Conservation (phyloP, 352 stramenopile species). For the Globisporangium sylvaticum region DNA sequence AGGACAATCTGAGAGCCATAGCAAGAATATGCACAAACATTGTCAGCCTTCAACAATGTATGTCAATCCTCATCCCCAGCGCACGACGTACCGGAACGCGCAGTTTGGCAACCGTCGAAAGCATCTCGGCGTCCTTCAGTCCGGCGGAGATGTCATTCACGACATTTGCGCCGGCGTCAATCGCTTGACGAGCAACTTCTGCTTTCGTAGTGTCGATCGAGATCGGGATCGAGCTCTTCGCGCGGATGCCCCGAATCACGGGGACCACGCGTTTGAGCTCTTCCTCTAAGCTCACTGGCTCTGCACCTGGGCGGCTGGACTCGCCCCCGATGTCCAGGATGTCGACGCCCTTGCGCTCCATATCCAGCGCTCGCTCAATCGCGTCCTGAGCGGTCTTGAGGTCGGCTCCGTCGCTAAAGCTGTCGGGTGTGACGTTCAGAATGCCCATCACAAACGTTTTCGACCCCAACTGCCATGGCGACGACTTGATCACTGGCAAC, state of each 20-base stretch:
- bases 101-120: constrained; percentile 79
- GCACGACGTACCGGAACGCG: constrained; percentile 63
- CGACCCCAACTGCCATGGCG: constrained; percentile 38
- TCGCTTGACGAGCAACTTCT: constrained; percentile 82
- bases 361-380: constrained; percentile 81
- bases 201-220: constrained; percentile 97
- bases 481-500: constrained; percentile 42
- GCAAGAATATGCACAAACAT: not conserved
- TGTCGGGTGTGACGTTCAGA: constrained; percentile 98
- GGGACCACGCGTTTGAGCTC: constrained; percentile 92
- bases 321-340: constrained; percentile 99
- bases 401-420: constrained; percentile 88
- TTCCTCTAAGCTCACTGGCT: constrained; percentile 80
- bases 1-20: constrained; percentile 74
- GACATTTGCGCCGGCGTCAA: constrained; percentile 93
- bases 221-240: constrained; percentile 76
- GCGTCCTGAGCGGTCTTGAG: constrained; percentile 46
- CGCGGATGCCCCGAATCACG: constrained; percentile 90
- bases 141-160: constrained; percentile 98
- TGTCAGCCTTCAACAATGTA: not conserved
- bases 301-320: constrained; percentile 96
- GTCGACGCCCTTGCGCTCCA: constrained; percentile 88
- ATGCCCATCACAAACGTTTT: constrained; percentile 97
- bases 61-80: not conserved
- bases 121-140: constrained; percentile 90